Evolutionary conservation across 352 stramenopile species (phyloP).

Genomic region (Pythium graminicola): DNA sequence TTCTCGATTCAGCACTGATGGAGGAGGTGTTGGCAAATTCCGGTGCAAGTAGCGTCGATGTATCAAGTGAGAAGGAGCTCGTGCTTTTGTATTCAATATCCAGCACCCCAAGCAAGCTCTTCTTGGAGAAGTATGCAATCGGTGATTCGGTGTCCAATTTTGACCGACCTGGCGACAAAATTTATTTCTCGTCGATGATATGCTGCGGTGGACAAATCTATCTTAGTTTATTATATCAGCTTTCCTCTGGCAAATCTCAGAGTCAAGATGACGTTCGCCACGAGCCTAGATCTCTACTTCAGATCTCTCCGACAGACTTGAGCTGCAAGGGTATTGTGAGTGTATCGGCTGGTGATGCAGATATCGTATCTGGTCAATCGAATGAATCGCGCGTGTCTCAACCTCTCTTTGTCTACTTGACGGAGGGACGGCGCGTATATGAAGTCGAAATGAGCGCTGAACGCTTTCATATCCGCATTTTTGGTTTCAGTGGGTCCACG

Average conservation of each 20-base stretch:
- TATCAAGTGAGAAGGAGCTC: conserved; percentile 4
- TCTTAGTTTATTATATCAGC: conserved; percentile 36
- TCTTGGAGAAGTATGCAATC: conserved; percentile 18
- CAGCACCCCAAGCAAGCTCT: conserved; percentile 4
- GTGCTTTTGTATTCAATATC: conserved; percentile 21
- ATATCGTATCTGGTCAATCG: neutral
- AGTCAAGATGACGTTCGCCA: conserved; percentile 6
- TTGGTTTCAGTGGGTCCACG: conserved; percentile 21
- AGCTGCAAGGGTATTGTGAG: neutral
- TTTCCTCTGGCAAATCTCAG: conserved; percentile 9
- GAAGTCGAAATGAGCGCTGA: conserved; percentile 38
- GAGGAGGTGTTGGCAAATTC: neutral
- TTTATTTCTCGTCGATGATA: conserved; percentile 46
- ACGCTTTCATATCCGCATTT: conserved; percentile 36
- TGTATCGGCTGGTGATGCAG: conserved; percentile 11
- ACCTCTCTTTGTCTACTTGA: conserved; percentile 34
- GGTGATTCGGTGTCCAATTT: conserved; percentile 27
- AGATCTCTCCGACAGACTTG: conserved; percentile 21
- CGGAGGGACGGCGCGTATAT: conserved; percentile 51
- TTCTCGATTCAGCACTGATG: conserved; percentile 15
- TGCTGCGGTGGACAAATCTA: conserved; percentile 38
- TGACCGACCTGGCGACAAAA: conserved; percentile 25
- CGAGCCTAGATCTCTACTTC: conserved; percentile 24
- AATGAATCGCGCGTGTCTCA: conserved; percentile 3
- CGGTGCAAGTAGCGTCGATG: neutral